Conservation (phyloP, 2,329 filamentous ascomycete species). For the Pseudophaeomoniella oleicola region DNA sequence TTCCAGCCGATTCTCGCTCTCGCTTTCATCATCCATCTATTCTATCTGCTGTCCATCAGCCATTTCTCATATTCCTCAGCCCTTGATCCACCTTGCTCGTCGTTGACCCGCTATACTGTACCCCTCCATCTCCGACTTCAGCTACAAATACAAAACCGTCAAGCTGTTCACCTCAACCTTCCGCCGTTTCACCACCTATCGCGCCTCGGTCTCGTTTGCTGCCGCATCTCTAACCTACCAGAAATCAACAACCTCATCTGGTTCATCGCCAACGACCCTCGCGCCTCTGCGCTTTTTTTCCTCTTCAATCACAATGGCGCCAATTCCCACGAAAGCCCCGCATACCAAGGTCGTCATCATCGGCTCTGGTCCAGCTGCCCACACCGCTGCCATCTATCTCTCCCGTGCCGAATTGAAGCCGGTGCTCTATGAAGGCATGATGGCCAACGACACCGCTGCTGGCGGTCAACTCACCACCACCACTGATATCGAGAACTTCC, state of each 20-base stretch:
- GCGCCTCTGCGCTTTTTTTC: conserved; percentile 20
- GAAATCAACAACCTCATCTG: conserved; percentile 30
- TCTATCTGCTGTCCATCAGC: no score
- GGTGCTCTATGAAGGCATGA: conserved; percentile 93
- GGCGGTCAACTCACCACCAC: conserved; percentile 96
- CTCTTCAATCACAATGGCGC: conserved; percentile 51
- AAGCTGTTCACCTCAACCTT: conserved; percentile 87
- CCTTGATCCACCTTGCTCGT: no score
- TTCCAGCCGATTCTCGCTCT: no score
- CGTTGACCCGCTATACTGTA: conserved; percentile 6
- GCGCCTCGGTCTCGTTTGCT: conserved; percentile 58
- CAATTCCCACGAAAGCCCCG: conserved; percentile 35
- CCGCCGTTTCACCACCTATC: conserved; percentile 59
- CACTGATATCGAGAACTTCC: conserved; percentile 96
- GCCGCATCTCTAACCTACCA: conserved; percentile 53
- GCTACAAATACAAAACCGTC: conserved; percentile 45
- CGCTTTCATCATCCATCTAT: no score
- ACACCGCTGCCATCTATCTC: conserved; percentile 94
- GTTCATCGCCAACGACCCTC: conserved; percentile 7
- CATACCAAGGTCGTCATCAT: conserved; percentile 33
- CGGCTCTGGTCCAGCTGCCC: conserved; percentile 91
- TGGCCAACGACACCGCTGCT: conserved; percentile 90
- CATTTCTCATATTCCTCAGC: no score
- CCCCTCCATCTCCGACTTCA: conserved; percentile 5
- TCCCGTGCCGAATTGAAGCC: conserved; percentile 88